phyloP scores from a whole-genome alignment of 2,329 filamentous ascomycete species.

The Ophiostoma populinum region DNA sequence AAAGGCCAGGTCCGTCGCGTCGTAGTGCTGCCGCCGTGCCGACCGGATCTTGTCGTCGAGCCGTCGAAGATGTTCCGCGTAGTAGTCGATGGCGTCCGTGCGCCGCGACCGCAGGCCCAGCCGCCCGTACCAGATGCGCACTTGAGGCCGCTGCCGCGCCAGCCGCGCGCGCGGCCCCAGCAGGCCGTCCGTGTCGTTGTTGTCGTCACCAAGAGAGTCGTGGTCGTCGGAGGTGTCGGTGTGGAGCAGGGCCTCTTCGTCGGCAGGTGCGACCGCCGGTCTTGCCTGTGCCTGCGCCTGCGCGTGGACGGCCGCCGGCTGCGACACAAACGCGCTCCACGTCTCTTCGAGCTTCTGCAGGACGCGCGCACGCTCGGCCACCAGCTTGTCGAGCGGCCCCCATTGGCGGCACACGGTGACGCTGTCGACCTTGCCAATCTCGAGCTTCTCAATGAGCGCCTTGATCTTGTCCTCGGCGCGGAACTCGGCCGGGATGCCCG shows the following conservation, averaged over 20 bases:
- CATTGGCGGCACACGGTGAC: constrained; percentile 79
- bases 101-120: constrained; percentile 53
- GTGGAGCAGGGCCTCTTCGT: background rate
- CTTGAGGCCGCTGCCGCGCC: constrained; percentile 43
- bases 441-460: constrained; percentile 68
- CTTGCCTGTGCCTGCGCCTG: constrained; percentile 11
- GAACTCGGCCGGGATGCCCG: constrained; percentile 67
- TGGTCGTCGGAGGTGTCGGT: background rate
- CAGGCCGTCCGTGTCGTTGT: background rate
- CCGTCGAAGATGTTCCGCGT: constrained; percentile 65
- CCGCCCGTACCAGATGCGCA: constrained; percentile 62
- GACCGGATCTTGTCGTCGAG: constrained; percentile 58
- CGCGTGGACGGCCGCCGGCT: constrained; percentile 19
- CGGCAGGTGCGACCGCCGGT: constrained; percentile 20
- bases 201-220: background rate
- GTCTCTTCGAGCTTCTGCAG: constrained; percentile 64
- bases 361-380: constrained; percentile 46
- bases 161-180: too few species aligned
- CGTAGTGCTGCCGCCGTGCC: constrained; percentile 59
- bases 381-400: constrained; percentile 59
- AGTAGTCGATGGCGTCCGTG: constrained; percentile 88
- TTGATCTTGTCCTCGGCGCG: constrained; percentile 72
- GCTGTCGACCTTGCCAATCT: constrained; percentile 77
- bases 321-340: constrained; percentile 62
- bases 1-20: constrained; percentile 71